Evolutionary conservation across 768 basidiomycete genomes (phyloP).

Genomic region (Russula olivacea): DNA sequence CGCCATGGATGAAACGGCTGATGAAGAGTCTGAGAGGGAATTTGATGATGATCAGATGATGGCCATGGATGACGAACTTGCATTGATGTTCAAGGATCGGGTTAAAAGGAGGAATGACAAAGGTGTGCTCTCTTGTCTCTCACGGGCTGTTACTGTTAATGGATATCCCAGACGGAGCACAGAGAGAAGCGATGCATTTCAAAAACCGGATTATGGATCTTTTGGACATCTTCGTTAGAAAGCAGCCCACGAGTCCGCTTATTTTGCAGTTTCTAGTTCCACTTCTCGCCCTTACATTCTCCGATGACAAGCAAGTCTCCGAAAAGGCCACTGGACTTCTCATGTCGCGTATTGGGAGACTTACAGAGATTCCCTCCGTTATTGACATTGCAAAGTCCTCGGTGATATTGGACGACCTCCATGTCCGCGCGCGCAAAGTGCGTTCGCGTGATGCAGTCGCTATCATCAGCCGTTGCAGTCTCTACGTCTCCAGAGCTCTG

Average conservation of each 20-base stretch:
- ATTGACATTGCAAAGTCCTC: constrained; percentile 41
- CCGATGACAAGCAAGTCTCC: constrained; percentile 82
- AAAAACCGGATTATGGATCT: constrained; percentile 94
- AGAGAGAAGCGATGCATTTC: constrained; percentile 91
- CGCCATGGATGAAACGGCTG: constrained; percentile 50
- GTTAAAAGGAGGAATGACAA: constrained; percentile 55
- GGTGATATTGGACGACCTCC: constrained; percentile 55
- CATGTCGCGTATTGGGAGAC: constrained; percentile 63
- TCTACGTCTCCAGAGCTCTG: constrained; percentile 60
- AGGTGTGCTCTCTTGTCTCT: constrained; percentile 40
- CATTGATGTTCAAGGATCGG: constrained; percentile 73
- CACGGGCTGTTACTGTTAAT: neutral
- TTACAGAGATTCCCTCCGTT: constrained; percentile 55
- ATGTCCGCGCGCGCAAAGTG: constrained; percentile 62
- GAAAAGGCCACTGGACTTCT: constrained; percentile 84
- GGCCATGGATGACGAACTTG: constrained; percentile 88
- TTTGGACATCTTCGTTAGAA: constrained; percentile 78
- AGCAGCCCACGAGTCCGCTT: constrained; percentile 67
- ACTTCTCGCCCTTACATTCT: constrained; percentile 66
- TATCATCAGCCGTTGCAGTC: constrained; percentile 59
- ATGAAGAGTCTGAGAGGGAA: constrained; percentile 56
- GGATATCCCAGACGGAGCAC: constrained; percentile 49
- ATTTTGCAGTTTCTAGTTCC: constrained; percentile 65
- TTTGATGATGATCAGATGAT: constrained; percentile 99
- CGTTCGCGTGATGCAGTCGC: constrained; percentile 56